Percentiles rank a stretch among this genome's conserved stretches.
Conservation (phyloP, 1,139 yeast genomes). For the Suhomyces ambrosiae region DNA sequence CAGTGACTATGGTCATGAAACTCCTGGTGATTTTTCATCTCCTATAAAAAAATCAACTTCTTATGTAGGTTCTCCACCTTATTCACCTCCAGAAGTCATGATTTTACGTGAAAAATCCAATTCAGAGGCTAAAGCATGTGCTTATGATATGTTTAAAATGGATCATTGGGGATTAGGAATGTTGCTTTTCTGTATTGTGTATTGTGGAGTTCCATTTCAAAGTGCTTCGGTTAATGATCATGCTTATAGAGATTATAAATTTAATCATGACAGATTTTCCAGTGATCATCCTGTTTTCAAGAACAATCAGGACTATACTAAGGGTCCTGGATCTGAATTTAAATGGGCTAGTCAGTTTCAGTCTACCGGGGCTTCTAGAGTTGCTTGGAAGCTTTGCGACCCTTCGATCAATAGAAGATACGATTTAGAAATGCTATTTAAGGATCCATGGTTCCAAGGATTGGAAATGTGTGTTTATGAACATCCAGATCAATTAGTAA, state of each 20-base stretch:
- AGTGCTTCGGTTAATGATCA: slow-evolving; percentile 54
- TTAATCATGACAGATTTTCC: slow-evolving; percentile 52
- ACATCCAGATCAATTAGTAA: slow-evolving; percentile 48
- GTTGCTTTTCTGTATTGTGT: slow-evolving; percentile 59
- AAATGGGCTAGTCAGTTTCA: slow-evolving; percentile 64
- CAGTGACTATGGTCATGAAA: slow-evolving; percentile 61
- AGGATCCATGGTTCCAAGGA: slow-evolving; percentile 64
- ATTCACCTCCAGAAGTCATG: slow-evolving; percentile 78
- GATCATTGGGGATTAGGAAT: slow-evolving; percentile 78
- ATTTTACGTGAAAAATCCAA: slow-evolving; percentile 44
- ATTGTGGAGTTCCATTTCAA: slow-evolving; percentile 63
- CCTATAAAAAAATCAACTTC: slow-evolving; percentile 48
- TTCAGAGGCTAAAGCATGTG: slow-evolving; percentile 41
- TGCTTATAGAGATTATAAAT: slow-evolving; percentile 58
- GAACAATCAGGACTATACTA: slow-evolving; percentile 43
- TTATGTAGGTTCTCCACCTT: slow-evolving; percentile 79
- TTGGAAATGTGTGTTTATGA: slow-evolving; percentile 66
- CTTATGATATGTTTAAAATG: slow-evolving; percentile 68
- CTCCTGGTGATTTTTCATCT: slow-evolving; percentile 54
- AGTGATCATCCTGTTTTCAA: slow-evolving; percentile 57
- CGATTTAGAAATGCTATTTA: slow-evolving; percentile 53
- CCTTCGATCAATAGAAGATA: slow-evolving; percentile 58
- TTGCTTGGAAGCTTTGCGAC: slow-evolving; percentile 77
- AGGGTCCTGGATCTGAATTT: slow-evolving; percentile 71
- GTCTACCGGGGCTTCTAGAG: slow-evolving; percentile 60